Evolutionary conservation across 2,329 filamentous ascomycete species (phyloP), one percentile per base, ranked within the genome.

Genomic region (Stenocarpella maydis): DNA sequence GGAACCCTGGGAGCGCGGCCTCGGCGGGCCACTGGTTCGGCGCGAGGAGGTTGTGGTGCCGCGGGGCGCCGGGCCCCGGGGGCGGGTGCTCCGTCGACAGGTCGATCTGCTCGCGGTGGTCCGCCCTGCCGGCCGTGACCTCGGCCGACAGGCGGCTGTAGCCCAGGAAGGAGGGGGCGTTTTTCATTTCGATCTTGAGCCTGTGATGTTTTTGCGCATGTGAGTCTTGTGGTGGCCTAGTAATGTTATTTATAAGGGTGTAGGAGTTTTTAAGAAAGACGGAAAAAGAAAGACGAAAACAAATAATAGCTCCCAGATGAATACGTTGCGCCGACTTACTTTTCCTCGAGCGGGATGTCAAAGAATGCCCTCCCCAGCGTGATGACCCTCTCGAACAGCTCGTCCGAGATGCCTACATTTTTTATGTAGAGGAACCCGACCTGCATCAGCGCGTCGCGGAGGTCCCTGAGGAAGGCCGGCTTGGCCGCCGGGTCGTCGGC

Each of bases 371-470:
- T 88, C 53, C 92, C 92, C 75, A 94, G 86, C 2, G 81, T 75
- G 65, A 93, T 89, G 31, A 95, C 92, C 71, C 86, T 80, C 28
- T 87, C 76, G 74, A 92, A 89, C 65, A 95, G 81, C 47, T 86
- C 82, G 19, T 90, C 86, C 6, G 91, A 84, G 63, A 95, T 89
- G 26, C 91, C 92, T 2, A 92, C 90, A 76, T 97, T 94, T 76
- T 90, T 91, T 71, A 97, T 87, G 76, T 97, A 97, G 26, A 97
- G 79, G 76, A 97, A 97, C 1, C 94, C 94, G n/a, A 97, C 92
- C 77, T 95, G 91, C 75, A 97, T 87, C 39, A 97, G 82, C 0
- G 93, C 92, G 79, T 92, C 84, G 19, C 92, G 91, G 39, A 97
- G 85, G 66, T 92, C 84, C 0, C 82, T 79, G 0, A 97, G 86